Percentiles rank a stretch among this genome's conserved stretches.
phyloP scores from a whole-genome alignment of 345 rosid genomes.

The Eucalyptus globulus region DNA sequence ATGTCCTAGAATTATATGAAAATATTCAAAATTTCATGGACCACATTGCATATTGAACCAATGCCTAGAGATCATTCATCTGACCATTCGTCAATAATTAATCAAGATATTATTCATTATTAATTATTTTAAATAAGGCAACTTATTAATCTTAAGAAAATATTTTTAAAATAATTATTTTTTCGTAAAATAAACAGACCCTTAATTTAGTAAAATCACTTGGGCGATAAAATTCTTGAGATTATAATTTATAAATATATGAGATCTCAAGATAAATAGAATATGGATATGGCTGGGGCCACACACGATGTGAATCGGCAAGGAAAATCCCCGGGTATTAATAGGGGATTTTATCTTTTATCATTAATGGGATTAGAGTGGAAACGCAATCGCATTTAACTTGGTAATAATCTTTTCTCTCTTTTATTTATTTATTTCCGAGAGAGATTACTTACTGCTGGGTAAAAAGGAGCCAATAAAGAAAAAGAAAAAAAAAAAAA shows the following conservation, averaged over 20 bases:
- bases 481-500: background rate
- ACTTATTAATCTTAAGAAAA: too few species aligned
- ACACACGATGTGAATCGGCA: background rate
- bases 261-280: background rate
- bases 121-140: too few species aligned
- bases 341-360: background rate
- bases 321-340: background rate
- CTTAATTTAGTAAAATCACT: background rate
- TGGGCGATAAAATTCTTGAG: background rate
- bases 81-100: too few species aligned
- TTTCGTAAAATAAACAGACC: too few species aligned
- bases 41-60: too few species aligned
- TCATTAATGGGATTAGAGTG: background rate
- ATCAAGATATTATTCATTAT: too few species aligned
- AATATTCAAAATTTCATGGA: accelerated
- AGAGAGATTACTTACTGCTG: background rate
- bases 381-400: background rate
- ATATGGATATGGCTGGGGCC: background rate
- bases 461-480: background rate
- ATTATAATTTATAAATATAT: background rate
- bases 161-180: too few species aligned
- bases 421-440: background rate
- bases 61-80: too few species aligned
- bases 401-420: background rate
- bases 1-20: too few species aligned